Conservation (phyloP, 1,139 yeast genomes). For the Nakaseomyces delphensis region DNA sequence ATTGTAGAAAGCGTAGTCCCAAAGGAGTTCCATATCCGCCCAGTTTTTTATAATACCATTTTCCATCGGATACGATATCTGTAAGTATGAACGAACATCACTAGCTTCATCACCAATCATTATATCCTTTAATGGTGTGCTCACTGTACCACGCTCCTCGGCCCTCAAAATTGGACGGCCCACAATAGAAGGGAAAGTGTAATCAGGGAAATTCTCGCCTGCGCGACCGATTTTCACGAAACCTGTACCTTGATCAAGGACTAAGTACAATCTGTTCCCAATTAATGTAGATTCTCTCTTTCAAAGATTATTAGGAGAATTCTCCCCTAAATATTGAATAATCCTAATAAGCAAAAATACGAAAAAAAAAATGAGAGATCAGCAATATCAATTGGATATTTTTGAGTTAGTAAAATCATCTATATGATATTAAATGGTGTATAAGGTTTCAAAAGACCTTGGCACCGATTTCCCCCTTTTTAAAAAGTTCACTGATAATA, state of each 20-base stretch:
- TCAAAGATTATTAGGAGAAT: too few species aligned
- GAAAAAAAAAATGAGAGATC: too few species aligned
- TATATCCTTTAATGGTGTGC: constrained; percentile 56
- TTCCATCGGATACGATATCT: constrained; percentile 95
- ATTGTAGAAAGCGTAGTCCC: constrained; percentile 97
- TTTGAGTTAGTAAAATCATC: too few species aligned
- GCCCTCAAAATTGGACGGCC: constrained; percentile 97
- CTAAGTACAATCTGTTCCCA: constrained; percentile 33
- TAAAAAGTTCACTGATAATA: neutral
- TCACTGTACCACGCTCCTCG: constrained; percentile 72
- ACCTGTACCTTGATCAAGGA: constrained; percentile 98
- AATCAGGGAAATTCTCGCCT: constrained; percentile 95
- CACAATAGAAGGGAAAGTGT: constrained; percentile 96
- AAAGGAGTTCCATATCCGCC: constrained; percentile 97
- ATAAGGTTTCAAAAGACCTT: too few species aligned
- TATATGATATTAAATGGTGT: neutral
- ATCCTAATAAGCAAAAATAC: too few species aligned
- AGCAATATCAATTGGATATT: too few species aligned
- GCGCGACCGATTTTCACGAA: constrained; percentile 92
- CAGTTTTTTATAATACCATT: constrained; percentile 95
- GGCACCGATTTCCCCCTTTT: too few species aligned
- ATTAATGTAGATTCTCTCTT: neutral
- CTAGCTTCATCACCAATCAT: constrained; percentile 98
- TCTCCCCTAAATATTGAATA: too few species aligned
- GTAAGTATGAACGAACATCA: constrained; percentile 79